phyloP scores from a whole-genome alignment of 331 rosid genomes.

The Quercus lobata region DNA sequence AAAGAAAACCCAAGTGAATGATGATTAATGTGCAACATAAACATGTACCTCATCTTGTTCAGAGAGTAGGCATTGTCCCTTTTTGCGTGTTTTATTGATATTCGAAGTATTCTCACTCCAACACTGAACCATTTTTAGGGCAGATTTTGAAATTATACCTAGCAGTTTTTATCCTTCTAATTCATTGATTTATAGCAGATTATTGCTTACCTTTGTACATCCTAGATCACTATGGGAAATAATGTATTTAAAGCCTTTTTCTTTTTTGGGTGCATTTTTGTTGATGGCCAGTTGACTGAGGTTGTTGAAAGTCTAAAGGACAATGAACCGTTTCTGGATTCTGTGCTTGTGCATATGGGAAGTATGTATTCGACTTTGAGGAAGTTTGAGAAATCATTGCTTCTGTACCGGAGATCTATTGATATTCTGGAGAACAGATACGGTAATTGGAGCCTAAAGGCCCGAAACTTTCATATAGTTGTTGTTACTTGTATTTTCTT shows the following conservation, averaged over 20 bases:
- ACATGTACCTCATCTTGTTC: background rate
- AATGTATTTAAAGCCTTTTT: background rate
- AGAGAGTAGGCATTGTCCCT: background rate
- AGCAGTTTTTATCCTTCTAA: slow-evolving; percentile 1
- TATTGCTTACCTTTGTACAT: background rate
- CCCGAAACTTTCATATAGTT: background rate
- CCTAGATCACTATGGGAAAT: slow-evolving; percentile 4
- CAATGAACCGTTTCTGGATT: slow-evolving; percentile 59
- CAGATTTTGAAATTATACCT: background rate
- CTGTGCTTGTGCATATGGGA: slow-evolving; percentile 90
- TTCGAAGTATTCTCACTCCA: too few relatives aligned
- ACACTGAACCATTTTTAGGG: too few relatives aligned
- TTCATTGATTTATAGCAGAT: background rate
- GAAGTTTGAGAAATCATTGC: slow-evolving; percentile 55
- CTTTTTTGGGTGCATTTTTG: slow-evolving; percentile 16
- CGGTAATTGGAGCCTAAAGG: slow-evolving; percentile 35
- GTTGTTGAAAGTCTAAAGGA: slow-evolving; percentile 64
- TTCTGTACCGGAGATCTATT: slow-evolving; percentile 63
- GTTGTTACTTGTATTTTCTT: background rate
- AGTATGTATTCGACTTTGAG: slow-evolving; percentile 70
- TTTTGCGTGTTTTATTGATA: too few relatives aligned
- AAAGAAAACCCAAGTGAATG: background rate
- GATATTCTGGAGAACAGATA: slow-evolving; percentile 53
- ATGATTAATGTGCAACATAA: background rate
- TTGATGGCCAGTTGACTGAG: slow-evolving; percentile 60